Conservation (phyloP, 164 flowering plant species). For the Buxus sempervirens region DNA sequence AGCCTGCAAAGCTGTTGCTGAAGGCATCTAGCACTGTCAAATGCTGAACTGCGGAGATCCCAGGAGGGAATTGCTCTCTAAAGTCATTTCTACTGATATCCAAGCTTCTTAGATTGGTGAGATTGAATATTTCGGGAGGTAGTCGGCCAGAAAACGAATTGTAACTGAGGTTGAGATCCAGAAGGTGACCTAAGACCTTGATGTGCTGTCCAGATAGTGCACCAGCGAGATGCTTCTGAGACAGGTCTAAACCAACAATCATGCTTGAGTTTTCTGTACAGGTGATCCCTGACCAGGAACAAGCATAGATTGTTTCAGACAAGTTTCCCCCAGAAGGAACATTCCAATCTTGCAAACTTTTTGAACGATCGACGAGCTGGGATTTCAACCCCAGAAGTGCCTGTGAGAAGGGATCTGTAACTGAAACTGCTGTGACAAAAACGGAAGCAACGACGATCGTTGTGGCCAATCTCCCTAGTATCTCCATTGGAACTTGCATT, state of each 20-base stretch:
- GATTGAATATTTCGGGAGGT: conserved; percentile 59
- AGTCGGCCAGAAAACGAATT: conserved; percentile 69
- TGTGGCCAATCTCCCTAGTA: conserved; percentile 15
- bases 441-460: conserved; percentile 16
- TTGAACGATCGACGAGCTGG: conserved; percentile 43
- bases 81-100: conserved; percentile 92
- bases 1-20: conserved; percentile 89
- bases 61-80: conserved; percentile 58
- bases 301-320: conserved; percentile 36
- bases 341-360: conserved; percentile 55
- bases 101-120: conserved; percentile 47
- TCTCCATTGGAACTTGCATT: conserved; percentile 53
- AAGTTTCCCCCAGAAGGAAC: conserved; percentile 24
- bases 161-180: conserved; percentile 69
- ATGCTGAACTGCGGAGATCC: conserved; percentile 36
- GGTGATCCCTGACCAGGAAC: conserved; percentile 80
- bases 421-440: conserved; percentile 19
- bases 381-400: conserved; percentile 76
- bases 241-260: conserved; percentile 56
- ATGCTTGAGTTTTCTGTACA: conserved; percentile 51
- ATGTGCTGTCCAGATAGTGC: conserved; percentile 53
- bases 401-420: conserved; percentile 50
- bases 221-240: conserved; percentile 60
- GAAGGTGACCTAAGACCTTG: conserved; percentile 42
- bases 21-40: conserved; percentile 71